Percentiles rank a stretch among this genome's conserved stretches.
Evolutionary conservation across 305 asterid genomes (phyloP).

Genomic region (Fraxinus dipetala): DNA sequence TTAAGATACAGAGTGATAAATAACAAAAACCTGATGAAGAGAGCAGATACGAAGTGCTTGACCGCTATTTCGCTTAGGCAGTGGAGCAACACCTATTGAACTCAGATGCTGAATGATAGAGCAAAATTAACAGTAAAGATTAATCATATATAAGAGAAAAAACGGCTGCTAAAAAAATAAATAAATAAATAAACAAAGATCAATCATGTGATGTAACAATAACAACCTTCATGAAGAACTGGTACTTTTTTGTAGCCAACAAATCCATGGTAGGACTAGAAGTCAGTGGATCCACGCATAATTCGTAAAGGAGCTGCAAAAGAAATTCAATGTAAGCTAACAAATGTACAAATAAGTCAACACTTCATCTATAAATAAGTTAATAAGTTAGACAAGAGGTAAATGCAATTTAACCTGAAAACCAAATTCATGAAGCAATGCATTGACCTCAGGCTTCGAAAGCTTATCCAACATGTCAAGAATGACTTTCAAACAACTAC

Average conservation of each 20-base stretch:
- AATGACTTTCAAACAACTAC: conserved; percentile 93
- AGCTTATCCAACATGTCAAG: conserved; percentile 81
- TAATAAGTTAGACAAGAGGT: conserved; percentile 18
- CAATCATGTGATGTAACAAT: conserved; percentile 7
- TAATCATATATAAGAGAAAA: conserved; percentile 19
- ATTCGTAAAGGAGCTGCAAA: conserved; percentile 81
- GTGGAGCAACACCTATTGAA: conserved; percentile 73
- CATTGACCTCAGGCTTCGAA: conserved; percentile 77
- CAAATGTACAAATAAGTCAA: conserved; percentile 20
- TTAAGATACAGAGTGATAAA: conserved; percentile 1
- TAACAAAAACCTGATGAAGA: conserved; percentile 79
- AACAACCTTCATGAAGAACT: conserved; percentile 79
- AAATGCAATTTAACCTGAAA: conserved; percentile 62
- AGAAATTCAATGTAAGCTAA: conserved; percentile 29
- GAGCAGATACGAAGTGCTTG: conserved; percentile 91
- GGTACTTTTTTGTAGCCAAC: conserved; percentile 72
- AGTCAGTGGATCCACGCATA: conserved; percentile 83
- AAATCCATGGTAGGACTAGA: conserved; percentile 77
- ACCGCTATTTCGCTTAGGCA: conserved; percentile 61
- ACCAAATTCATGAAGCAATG: conserved; percentile 90
- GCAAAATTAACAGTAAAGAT: conserved; percentile 22
- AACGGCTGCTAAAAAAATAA: conserved; percentile 8
- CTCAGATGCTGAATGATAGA: conserved; percentile 64
- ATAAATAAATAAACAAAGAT: neutral
- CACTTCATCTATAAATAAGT: conserved; percentile 15